Evolutionary conservation across 371 early-diverging fungal genomes (phyloP).

Genomic region (Rhizopus arrhizus): DNA sequence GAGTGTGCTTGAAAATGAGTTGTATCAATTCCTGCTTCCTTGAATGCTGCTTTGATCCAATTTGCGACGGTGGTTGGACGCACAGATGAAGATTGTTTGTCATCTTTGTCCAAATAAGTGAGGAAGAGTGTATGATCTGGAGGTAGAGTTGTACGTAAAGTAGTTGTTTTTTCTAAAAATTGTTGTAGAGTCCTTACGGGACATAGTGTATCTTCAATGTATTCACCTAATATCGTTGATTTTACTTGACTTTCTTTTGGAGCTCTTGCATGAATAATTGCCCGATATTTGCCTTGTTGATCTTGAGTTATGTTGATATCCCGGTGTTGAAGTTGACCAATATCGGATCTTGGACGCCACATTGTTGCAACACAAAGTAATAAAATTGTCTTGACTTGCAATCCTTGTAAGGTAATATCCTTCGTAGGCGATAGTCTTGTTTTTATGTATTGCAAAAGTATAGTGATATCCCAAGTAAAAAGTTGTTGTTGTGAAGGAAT

Average conservation of each 20-base stretch:
- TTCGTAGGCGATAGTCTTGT: not conserved
- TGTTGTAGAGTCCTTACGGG: not conserved
- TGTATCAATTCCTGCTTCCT: slow-evolving; percentile 9
- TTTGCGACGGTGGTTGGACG: slow-evolving; percentile 5
- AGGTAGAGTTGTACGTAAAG: not conserved
- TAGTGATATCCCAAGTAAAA: slow-evolving; percentile 8
- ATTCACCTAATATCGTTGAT: not conserved
- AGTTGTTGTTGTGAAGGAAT: slow-evolving; percentile 11
- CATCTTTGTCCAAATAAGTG: not conserved
- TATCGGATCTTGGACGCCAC: slow-evolving; percentile 28
- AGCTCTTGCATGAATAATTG: not conserved
- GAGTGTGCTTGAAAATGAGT: slow-evolving; percentile 4
- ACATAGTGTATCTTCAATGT: not conserved
- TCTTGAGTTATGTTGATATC: not conserved
- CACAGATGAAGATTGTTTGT: slow-evolving; percentile 3
- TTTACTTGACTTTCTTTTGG: slow-evolving; percentile 13
- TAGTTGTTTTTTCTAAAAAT: not conserved
- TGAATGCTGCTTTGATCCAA: not conserved
- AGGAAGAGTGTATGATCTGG: slow-evolving; percentile 5
- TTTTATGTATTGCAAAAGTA: not conserved
- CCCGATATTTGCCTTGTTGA: not conserved
- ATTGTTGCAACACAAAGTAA: slow-evolving; percentile 15
- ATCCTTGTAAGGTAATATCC: not conserved
- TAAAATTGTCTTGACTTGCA: slow-evolving; percentile 12
- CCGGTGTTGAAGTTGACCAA: slow-evolving; percentile 5